These are phyloP conservation scores for Leccinum pachyderme DNA, from an alignment of 1,284 basidiomycete species.

Conservation along the genomic window DNA sequence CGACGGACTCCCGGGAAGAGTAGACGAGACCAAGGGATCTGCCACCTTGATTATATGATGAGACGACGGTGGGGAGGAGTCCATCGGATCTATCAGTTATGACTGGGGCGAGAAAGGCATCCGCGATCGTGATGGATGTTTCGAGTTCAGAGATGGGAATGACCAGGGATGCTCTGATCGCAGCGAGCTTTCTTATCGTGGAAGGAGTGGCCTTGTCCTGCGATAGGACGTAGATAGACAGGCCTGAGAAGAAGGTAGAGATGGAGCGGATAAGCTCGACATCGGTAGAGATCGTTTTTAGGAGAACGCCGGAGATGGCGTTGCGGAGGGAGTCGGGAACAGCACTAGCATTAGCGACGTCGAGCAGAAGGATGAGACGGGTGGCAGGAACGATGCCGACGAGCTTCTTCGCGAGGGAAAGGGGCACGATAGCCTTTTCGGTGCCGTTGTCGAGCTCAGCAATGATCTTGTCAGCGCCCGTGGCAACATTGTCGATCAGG, in stretches of 20 bases:
- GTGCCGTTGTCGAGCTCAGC: slow-evolving; percentile 74
- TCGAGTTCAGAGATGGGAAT: slow-evolving; percentile 70
- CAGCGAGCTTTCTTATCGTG: slow-evolving; percentile 53
- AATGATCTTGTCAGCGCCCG: slow-evolving; percentile 57
- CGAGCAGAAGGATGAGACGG: slow-evolving; percentile 72
- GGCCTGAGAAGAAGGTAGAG: slow-evolving; percentile 68
- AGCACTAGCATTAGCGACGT: slow-evolving; percentile 68
- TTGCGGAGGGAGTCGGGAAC: slow-evolving; percentile 70
- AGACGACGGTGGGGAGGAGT: slow-evolving; percentile 90
- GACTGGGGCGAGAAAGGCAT: slow-evolving; percentile 83
- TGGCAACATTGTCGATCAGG: slow-evolving; percentile 51
- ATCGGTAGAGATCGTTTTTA: slow-evolving; percentile 68
- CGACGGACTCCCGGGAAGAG: slow-evolving; percentile 88
- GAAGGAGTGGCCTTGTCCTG: slow-evolving; percentile 52
- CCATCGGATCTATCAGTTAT: slow-evolving; percentile 89
- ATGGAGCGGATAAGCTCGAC: slow-evolving; percentile 71
- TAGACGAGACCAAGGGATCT: slow-evolving; percentile 93
- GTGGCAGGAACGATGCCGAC: slow-evolving; percentile 69
- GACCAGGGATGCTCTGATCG: slow-evolving; percentile 66
- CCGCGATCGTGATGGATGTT: slow-evolving; percentile 71
- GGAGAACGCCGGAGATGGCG: slow-evolving; percentile 73
- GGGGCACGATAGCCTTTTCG: slow-evolving; percentile 73
- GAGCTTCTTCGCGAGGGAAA: slow-evolving; percentile 63
- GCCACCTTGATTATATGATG: slow-evolving; percentile 69
- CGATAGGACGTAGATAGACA: slow-evolving; percentile 62